phyloP scores from a whole-genome alignment of 1,139 yeast species.

The Suzukiozyma palmioleophila region DNA sequence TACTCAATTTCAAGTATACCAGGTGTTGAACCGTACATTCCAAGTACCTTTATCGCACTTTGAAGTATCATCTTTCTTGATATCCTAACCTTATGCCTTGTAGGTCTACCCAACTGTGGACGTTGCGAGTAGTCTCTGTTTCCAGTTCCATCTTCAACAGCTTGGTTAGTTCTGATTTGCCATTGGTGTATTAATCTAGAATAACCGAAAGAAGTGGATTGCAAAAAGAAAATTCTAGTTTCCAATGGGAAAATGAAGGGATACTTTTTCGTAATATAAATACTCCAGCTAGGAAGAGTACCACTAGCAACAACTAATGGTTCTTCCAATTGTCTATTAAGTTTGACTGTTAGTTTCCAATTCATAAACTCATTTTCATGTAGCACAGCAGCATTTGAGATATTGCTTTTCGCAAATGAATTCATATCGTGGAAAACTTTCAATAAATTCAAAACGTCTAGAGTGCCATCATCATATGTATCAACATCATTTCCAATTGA shows the following conservation, averaged over 20 bases:
- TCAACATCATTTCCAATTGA: constrained; percentile 30
- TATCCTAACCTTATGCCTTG: constrained; percentile 77
- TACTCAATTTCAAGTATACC: constrained; percentile 85
- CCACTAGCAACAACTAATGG: constrained; percentile 88
- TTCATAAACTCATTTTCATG: constrained; percentile 56
- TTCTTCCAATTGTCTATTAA: constrained; percentile 85
- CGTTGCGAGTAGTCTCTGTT: constrained; percentile 16
- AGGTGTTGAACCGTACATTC: constrained; percentile 73
- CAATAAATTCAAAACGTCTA: constrained; percentile 52
- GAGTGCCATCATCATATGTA: constrained; percentile 41
- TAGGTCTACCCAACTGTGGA: constrained; percentile 65
- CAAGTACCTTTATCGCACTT: constrained; percentile 78
- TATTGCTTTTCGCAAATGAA: constrained; percentile 23
- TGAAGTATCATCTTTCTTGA: constrained; percentile 67
- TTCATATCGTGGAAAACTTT: constrained; percentile 51
- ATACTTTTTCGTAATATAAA: constrained; percentile 63
- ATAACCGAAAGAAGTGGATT: constrained; percentile 88
- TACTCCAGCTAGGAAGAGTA: constrained; percentile 81
- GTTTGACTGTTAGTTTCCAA: constrained; percentile 80
- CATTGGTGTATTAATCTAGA: constrained; percentile 79
- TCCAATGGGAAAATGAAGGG: constrained; percentile 86
- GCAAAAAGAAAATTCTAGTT: constrained; percentile 72
- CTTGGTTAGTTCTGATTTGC: constrained; percentile 54
- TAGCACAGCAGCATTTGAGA: constrained; percentile 16
- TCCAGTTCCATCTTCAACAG: constrained; percentile 21